Evolutionary conservation across 805 yeast genomes (phyloP), one percentile per base, ranked within the genome.

Genomic region (Candida andamanensis): DNA sequence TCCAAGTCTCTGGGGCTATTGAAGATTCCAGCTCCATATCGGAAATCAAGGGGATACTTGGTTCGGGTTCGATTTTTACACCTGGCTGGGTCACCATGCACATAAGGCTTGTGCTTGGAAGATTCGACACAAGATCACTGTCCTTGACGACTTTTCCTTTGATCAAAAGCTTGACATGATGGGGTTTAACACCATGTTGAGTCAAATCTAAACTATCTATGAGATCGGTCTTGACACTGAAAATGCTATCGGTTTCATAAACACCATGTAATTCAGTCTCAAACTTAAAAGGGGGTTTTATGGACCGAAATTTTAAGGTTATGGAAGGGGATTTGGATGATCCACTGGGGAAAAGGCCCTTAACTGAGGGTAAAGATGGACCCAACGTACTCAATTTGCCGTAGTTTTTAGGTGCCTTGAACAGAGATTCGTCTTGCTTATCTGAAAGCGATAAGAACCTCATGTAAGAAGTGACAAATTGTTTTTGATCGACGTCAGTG

Each of bases 251-350:
- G 23, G 49, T 54, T 15, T 19, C 44, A 4, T 49, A 40, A 21
- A 48, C 60, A 33, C 30, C 45, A 5, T 23, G 24, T 33, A 65
- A 42, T 23, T 39, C 52, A 4, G 49, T 39, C 23, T 59, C 52
- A 54, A 84, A 81, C 49, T 78, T 83, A 48, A 43, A 56, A 5
- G 95, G 95, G 4, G 80, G 74, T 45, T 78, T 76, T 33, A 85
- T 71, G 18, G 89, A 80, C 54, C 80, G 80, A 50, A 85, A 65
- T 14, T 50, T 42, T 30, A 68, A 45, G 15, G 42, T 47, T 30
- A 60, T 44, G 3, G 24, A 26, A n/a, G 28, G 11, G 25, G 37
- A 39, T 15, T 12, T 15, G 11, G 24, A 14, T 9, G 34, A 32
- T 8, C n/a, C 28, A 11, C 20, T 15, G 44, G 61, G 69, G 44